A percentile compares a stretch with the other conserved stretches of the same genome.
Conservation (phyloP, 2,329 filamentous ascomycete genomes). For the Kalmusia sp. region DNA sequence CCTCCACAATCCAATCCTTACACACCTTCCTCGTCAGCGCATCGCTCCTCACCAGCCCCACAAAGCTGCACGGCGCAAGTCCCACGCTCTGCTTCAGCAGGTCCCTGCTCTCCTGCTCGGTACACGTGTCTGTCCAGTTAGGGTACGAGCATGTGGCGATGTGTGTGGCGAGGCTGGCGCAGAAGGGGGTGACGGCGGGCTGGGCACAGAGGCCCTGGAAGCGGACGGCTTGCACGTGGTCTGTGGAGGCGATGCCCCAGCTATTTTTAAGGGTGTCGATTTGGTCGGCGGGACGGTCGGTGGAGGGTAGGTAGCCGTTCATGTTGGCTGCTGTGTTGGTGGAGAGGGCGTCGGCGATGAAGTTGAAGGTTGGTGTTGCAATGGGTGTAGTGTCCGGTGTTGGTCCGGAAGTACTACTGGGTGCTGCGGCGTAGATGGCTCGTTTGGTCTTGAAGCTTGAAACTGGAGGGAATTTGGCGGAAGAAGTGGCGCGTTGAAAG, state of each 20-base stretch:
- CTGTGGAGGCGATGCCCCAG: not conserved
- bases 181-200: not conserved
- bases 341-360: not conserved
- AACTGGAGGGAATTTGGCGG: too few species aligned
- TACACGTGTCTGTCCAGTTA: not conserved
- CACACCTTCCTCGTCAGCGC: not conserved
- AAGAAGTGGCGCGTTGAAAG: too few species aligned
- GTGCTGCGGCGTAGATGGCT: not conserved
- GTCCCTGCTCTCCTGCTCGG: not conserved
- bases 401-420: not conserved
- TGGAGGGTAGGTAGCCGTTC: not conserved
- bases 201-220: not conserved
- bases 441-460: too few species aligned
- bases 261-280: slow-evolving; percentile 2
- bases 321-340: not conserved
- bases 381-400: not conserved
- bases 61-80: not conserved
- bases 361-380: not conserved
- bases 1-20: not conserved
- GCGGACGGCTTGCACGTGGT: not conserved
- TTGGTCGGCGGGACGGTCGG: not conserved
- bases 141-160: not conserved
- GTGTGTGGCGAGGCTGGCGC: not conserved
- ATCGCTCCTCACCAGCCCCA: not conserved
- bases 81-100: not conserved